Evolutionary conservation across 805 yeast species (phyloP), one percentile per base, ranked within the genome.

Genomic region (Metschnikowia lunata): DNA sequence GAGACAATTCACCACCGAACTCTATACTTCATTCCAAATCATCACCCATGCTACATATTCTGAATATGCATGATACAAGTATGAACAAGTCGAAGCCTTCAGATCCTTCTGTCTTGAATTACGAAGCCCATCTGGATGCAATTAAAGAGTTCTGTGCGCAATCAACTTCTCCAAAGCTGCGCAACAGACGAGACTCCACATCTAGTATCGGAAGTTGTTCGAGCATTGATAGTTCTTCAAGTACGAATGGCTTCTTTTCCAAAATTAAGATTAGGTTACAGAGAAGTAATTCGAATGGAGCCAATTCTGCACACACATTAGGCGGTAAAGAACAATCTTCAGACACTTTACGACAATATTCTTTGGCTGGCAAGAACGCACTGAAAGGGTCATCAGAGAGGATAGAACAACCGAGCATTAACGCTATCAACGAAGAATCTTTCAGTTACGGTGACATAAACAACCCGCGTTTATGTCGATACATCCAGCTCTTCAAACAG

Each of bases 401-500:
- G 23, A 18, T 18, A 18, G 23, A 18, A 18, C 23, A 18, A 5
- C 23, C 23, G 23, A 5, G 23, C 23, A 18, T 18, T 18, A 5
- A 18, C 5, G 23, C 23, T 18, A 18, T 18, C 23, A 18, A 18
- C 23, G 23, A 18, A 5, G 23, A 18, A 3, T 18, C 23, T 18
- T 36, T 23, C 6, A 30, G n/a, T 30, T 15, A 27, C 11, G 12
- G 9, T 31, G 33, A 30, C 10, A 29, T 34, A 13, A 43, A 40
- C 13, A 73, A 68, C 42, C 72, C 72, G 4, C 52, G 64, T 37
- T 49, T 70, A 30, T 66, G 61, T 14, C 71, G 67, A 32, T 70
- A 67, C 40, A 59, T 69, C 39, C 61, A 58, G 34, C 63, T 67
- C 43, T 70, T 63, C 47, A 50, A 54, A 27, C 63, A 58, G 46